phyloP scores from a whole-genome alignment of 805 yeast species.

The Cyberlindnera maritima region DNA sequence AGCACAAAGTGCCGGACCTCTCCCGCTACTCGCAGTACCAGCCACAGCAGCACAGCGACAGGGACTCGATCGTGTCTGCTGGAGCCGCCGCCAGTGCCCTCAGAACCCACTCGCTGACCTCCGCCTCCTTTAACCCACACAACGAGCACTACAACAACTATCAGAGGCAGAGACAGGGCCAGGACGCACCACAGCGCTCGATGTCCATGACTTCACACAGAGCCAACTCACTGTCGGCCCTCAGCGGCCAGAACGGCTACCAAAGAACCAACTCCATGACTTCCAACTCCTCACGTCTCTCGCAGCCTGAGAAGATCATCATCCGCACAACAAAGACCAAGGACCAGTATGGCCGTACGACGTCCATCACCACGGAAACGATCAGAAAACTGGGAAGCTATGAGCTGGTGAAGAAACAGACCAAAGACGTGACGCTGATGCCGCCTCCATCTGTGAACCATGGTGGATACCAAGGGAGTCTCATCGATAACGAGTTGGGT shows the following conservation, averaged over 20 bases:
- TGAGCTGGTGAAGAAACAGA: slow-evolving; percentile 47
- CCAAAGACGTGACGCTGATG: slow-evolving; percentile 29
- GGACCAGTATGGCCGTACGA: slow-evolving; percentile 51
- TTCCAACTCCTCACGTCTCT: slow-evolving; percentile 1
- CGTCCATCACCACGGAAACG: slow-evolving; percentile 53
- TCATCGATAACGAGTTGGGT: slow-evolving; percentile 28
- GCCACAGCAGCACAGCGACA: background rate
- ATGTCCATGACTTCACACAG: slow-evolving; percentile 11
- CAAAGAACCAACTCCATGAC: slow-evolving; percentile 12
- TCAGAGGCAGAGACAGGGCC: background rate
- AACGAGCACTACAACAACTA: background rate
- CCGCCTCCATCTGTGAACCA: slow-evolving; percentile 23
- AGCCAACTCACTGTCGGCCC: slow-evolving; percentile 14
- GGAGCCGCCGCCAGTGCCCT: slow-evolving; percentile 24
- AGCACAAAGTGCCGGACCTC: slow-evolving; percentile 34
- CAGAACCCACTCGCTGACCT: slow-evolving; percentile 25
- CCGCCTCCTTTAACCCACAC: slow-evolving; percentile 13
- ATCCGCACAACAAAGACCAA: slow-evolving; percentile 49
- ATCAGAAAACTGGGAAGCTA: slow-evolving; percentile 46
- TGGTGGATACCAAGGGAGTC: slow-evolving; percentile 22
- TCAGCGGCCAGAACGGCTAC: slow-evolving; percentile 2
- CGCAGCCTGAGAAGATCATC: slow-evolving; percentile 28
- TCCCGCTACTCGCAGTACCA: slow-evolving; percentile 35
- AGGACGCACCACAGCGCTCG: background rate
- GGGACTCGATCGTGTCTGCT: slow-evolving; percentile 22